Conservation (phyloP, 2,329 filamentous ascomycete genomes). For the Ophiognomonia clavigignenti-juglandacearum region DNA sequence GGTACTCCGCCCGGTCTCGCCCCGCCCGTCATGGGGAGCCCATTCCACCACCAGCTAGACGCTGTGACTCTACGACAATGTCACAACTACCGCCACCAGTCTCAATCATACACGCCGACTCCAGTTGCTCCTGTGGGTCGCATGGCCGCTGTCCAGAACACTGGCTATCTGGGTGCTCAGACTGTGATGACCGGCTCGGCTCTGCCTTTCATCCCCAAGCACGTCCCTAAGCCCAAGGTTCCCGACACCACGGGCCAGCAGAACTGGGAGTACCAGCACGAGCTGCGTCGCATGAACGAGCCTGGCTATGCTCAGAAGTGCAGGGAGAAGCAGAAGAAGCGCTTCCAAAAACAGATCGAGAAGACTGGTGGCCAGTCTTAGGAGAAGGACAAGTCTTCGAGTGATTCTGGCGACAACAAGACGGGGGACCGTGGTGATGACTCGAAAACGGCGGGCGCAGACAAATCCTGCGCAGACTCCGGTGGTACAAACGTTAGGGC, state of each 20-base stretch:
- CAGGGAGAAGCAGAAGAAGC: conserved; percentile 16
- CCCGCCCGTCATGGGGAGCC: neutral
- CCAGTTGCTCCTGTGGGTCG: neutral
- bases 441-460: neutral
- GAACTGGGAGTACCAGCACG: conserved; percentile 15
- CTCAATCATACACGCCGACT: too few species aligned
- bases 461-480: neutral
- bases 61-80: conserved; percentile 3
- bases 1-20: neutral
- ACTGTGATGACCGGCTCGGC: neutral
- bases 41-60: conserved; percentile 9
- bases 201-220: conserved; percentile 8
- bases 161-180: neutral
- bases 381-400: conserved; percentile 1
- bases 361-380: conserved; percentile 3
- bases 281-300: conserved; percentile 14
- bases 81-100: conserved; percentile 12
- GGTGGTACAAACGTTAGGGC: neutral
- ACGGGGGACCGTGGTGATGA: neutral
- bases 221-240: conserved; percentile 15
- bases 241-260: conserved; percentile 16
- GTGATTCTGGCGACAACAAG: neutral
- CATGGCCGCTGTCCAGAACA: neutral
- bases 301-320: conserved; percentile 15
- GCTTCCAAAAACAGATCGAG: conserved; percentile 11